Conservation (phyloP, 257 asterid species). For the Nicotiana tabacum region DNA sequence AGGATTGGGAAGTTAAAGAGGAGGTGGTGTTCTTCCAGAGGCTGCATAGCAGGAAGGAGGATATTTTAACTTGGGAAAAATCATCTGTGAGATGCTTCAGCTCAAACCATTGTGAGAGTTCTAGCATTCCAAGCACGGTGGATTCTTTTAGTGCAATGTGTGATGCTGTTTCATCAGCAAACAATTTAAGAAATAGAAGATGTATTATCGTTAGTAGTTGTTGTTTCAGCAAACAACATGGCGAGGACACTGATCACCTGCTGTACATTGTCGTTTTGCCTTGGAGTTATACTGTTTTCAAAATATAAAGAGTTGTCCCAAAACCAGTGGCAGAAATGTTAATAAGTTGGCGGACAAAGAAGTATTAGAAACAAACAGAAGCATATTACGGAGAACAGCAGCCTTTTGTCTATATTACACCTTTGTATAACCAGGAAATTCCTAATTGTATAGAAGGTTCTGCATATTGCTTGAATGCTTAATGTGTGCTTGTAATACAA, state of each 20-base stretch:
- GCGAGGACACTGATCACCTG: not conserved
- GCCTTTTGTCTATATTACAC: not conserved
- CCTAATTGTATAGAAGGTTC: not conserved
- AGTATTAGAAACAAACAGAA: not conserved
- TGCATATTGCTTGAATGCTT: not conserved
- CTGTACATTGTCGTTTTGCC: not conserved
- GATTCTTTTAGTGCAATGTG: not conserved
- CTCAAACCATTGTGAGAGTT: not conserved
- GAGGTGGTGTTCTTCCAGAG: not conserved
- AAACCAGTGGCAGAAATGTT: not conserved
- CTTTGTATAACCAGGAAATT: not conserved
- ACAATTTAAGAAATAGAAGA: not conserved
- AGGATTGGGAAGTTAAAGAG: not conserved
- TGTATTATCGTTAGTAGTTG: not conserved
- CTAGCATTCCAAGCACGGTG: not conserved
- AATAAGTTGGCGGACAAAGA: not conserved
- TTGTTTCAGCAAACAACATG: not conserved
- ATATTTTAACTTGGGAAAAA: not conserved
- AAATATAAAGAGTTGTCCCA: not conserved
- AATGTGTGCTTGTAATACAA: not conserved
- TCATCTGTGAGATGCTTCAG: slow-evolving; percentile 6
- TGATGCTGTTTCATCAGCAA: not conserved
- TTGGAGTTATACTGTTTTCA: not conserved
- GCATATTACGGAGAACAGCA: not conserved
- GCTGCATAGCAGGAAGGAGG: not conserved